Percentiles rank a stretch among this genome's conserved stretches.
phyloP scores from a whole-genome alignment of 495 filamentous ascomycete genomes.

The Penicillium turbatum region DNA sequence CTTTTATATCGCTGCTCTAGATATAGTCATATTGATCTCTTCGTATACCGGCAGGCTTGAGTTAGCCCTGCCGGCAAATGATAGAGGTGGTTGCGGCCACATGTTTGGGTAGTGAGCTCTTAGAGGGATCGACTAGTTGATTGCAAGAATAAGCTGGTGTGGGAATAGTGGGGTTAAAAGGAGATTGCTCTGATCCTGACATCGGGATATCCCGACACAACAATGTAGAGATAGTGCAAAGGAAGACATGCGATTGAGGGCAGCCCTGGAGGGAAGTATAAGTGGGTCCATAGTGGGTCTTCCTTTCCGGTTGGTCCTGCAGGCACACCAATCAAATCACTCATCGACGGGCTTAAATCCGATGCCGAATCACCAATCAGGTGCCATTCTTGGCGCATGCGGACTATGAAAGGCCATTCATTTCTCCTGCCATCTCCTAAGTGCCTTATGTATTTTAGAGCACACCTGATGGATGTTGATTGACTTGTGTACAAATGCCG shows the following conservation, averaged over 20 bases:
- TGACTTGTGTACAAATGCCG: neutral
- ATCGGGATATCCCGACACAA: too few species aligned
- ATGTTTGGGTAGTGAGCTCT: neutral
- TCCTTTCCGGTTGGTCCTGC: neutral
- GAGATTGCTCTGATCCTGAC: too few species aligned
- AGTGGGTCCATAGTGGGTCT: neutral
- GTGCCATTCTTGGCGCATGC: neutral
- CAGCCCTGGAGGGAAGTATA: neutral
- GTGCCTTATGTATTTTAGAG: neutral
- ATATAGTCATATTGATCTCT: too few species aligned
- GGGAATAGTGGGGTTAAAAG: too few species aligned
- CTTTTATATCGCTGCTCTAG: slow-evolving; percentile 1
- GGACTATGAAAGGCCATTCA: neutral
- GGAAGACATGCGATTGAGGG: neutral
- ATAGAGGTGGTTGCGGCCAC: neutral
- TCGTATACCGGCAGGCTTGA: neutral
- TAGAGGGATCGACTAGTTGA: too few species aligned
- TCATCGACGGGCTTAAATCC: neutral
- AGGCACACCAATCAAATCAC: slow-evolving; percentile 6
- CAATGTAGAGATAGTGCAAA: too few species aligned
- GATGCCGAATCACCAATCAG: slow-evolving; percentile 5
- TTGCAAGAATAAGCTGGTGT: too few species aligned
- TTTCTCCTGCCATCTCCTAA: neutral
- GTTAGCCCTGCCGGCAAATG: too few species aligned
- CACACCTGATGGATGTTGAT: neutral